phyloP scores from a whole-genome alignment of 192 early-diverging fungal genomes.

The Backusella tuberculispora region DNA sequence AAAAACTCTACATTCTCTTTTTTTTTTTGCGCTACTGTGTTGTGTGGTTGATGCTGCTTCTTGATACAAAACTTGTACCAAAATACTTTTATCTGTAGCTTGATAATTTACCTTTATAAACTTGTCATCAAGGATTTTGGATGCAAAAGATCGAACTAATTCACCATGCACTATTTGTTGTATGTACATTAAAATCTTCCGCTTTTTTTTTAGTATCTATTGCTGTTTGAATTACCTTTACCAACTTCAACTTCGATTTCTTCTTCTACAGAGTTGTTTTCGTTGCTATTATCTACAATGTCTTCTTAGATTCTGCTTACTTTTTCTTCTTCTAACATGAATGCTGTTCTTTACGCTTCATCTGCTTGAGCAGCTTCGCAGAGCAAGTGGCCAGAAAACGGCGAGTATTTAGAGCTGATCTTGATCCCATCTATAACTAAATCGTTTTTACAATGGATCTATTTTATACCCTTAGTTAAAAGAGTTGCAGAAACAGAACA shows the following conservation, averaged over 20 bases:
- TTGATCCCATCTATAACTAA: neutral
- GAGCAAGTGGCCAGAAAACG: no score
- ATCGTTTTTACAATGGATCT: neutral
- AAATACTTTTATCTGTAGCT: neutral
- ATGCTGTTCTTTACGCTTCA: no score
- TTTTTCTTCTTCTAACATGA: neutral
- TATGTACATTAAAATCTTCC: slow-evolving; percentile 1
- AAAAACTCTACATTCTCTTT: no score
- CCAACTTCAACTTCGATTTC: neutral
- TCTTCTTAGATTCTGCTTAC: neutral
- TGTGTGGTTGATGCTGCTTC: no score
- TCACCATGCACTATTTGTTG: neutral
- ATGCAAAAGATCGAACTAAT: neutral
- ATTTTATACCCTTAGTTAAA: neutral
- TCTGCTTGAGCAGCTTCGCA: neutral
- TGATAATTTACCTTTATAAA: no score
- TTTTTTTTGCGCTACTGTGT: no score
- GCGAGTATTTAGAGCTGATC: neutral
- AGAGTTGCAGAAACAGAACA: no score
- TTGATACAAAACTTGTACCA: no score
- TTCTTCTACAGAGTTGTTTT: neutral
- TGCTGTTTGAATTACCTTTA: neutral
- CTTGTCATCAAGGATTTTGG: neutral
- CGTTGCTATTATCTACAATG: neutral
- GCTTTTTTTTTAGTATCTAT: neutral